Conservation (phyloP, 2,329 filamentous ascomycete species). For the Talaromyces sp. region DNA sequence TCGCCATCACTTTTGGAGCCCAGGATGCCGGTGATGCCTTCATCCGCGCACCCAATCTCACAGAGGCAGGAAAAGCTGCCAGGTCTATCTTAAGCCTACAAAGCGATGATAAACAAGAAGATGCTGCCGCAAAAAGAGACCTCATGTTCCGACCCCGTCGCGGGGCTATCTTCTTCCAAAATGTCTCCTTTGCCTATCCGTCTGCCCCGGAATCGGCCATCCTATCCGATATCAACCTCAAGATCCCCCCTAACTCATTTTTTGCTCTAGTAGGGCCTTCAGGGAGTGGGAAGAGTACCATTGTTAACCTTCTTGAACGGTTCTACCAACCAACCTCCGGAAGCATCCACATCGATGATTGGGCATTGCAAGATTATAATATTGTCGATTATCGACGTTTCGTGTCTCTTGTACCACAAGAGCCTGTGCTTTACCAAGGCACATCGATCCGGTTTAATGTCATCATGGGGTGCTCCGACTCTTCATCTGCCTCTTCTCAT, state of each 20-base stretch:
- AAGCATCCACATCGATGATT: conserved; percentile 48
- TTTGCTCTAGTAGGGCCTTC: not conserved
- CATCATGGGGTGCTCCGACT: conserved; percentile 27
- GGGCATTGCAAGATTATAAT: conserved; percentile 40
- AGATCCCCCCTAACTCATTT: not conserved
- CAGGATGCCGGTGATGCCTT: too few species aligned
- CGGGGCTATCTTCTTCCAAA: not conserved
- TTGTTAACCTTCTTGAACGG: not conserved
- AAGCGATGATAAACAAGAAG: too few species aligned
- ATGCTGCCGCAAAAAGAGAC: too few species aligned
- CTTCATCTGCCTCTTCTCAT: conserved; percentile 43
- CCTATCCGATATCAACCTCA: not conserved
- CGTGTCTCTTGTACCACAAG: conserved; percentile 45
- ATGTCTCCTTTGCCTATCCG: not conserved
- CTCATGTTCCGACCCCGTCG: too few species aligned
- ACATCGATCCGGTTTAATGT: conserved; percentile 43
- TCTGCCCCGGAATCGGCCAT: not conserved
- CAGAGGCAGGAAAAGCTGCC: too few species aligned
- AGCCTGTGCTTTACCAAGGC: conserved; percentile 46
- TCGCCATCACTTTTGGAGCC: too few species aligned
- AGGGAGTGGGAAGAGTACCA: not conserved
- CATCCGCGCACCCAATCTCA: too few species aligned
- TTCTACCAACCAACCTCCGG: conserved; percentile 34
- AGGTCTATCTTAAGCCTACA: too few species aligned
- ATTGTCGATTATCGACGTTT: conserved; percentile 38